Conservation (phyloP, 768 basidiomycete genomes). For the Russula vinacea region DNA sequence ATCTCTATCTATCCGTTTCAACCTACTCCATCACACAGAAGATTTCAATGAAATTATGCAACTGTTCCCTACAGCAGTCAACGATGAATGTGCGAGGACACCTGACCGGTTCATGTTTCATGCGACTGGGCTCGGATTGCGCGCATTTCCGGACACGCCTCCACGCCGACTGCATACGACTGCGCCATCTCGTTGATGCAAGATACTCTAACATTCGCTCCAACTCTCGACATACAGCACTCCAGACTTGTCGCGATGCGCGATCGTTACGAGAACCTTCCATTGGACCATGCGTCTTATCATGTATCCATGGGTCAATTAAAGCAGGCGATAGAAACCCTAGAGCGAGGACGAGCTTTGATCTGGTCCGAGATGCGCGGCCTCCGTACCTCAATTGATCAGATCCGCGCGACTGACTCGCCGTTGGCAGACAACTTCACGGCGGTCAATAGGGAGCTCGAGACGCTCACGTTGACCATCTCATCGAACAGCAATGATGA, state of each 20-base stretch:
- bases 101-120: not conserved
- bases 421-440: not conserved
- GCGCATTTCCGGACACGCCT: not conserved
- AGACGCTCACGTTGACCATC: not conserved
- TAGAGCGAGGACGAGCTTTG: slow-evolving; percentile 2
- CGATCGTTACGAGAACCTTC: not conserved
- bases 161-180: not conserved
- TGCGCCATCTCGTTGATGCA: not conserved
- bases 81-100: not conserved
- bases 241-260: slow-evolving; percentile 1
- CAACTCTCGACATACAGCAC: not conserved
- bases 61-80: not conserved
- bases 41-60: slow-evolving; percentile 2
- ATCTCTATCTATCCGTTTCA: not conserved
- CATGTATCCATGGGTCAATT: slow-evolving; percentile 4
- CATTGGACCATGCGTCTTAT: not conserved
- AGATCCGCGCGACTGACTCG: not conserved
- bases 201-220: not conserved
- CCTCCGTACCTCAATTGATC: slow-evolving; percentile 5
- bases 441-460: not conserved
- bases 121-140: not conserved
- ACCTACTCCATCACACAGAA: not conserved
- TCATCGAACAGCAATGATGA: too few relatives aligned
- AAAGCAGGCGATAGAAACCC: not conserved
- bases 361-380: slow-evolving; percentile 10